Conservation (phyloP, 805 yeast genomes). For the Phaffomyces thermotolerans region DNA sequence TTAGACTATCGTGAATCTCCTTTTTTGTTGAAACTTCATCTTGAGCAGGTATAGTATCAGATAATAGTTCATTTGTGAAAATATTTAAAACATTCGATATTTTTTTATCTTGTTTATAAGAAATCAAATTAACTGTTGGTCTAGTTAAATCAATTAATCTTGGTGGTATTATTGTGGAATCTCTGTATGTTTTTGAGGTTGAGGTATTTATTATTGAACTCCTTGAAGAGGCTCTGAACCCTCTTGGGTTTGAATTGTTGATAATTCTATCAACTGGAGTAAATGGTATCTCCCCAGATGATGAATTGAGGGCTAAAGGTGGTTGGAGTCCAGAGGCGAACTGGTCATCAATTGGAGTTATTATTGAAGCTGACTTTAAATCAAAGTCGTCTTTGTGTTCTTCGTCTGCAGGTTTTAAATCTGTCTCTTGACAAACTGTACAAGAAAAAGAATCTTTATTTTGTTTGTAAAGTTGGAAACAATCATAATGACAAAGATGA, state of each 20-base stretch:
- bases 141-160: conserved; percentile 3
- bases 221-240: conserved; percentile 9
- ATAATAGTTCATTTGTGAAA: conserved; percentile 14
- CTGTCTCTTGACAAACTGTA: conserved; percentile 2
- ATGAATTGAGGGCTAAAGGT: conserved; percentile 12
- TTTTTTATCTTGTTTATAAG: conserved; percentile 3
- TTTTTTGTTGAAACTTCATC: conserved; percentile 5
- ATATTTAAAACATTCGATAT: conserved; percentile 16
- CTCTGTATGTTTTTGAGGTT: background rate
- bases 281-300: conserved; percentile 9
- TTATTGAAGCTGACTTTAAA: background rate
- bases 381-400: background rate
- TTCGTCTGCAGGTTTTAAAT: background rate
- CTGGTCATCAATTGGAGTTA: background rate
- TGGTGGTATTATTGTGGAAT: conserved; percentile 1
- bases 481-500: conserved; percentile 39
- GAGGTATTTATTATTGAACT: background rate
- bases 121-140: conserved; percentile 11
- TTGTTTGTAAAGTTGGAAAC: conserved; percentile 26
- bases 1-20: conserved; percentile 12
- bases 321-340: conserved; percentile 5
- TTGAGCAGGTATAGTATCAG: background rate
- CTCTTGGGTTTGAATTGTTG: conserved; percentile 12
- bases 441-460: conserved; percentile 2
- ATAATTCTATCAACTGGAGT: conserved; percentile 21